Evolutionary conservation across 148 eudicot species (phyloP), one percentile per base, ranked within the genome.

Genomic region (Persicaria tinctoria): DNA sequence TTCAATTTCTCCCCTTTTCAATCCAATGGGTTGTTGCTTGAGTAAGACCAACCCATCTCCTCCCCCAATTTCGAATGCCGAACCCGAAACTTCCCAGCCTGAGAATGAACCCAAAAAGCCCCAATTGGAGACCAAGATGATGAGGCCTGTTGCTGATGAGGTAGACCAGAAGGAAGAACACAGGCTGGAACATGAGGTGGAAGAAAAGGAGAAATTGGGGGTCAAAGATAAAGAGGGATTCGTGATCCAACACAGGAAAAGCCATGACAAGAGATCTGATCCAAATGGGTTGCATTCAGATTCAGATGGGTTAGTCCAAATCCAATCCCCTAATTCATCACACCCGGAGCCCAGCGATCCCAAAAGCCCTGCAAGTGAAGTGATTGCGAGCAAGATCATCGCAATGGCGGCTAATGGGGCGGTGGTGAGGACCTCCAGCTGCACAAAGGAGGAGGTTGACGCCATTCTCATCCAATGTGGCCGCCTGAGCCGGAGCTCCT

Each of bases 381-480:
- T 50, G 72, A 53, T 45, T 16, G 80, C 78, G 6, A 73, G 79
- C 70, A 76, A 77, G 9, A 70, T 77, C 18, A 41, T 82, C 54
- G 79, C 62, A 54, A 83, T 82, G 53, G 86, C 72, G 44, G 79
- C 75, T 41, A 86, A 41, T 4, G 83, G 84, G 7, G 76, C 78
- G 3, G 82, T 46, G 4, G 89, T 90, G 73, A 90, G 98, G 76
- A 90, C 97, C 2, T 94, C 98, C 0, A 94, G 98, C 72, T 94
- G 98, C 47, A 92, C 96, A 2, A 88, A 92, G 46, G 97, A 94
- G 47, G 98, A 94, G 60, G 86, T 94, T 13, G 98, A 94, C 73
- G 96, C 97, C 0, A 94, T 94, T 73, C 63, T 94, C 74, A 92
- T 94, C 6, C 98, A 94, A 49, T 94, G 98, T 68, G 98, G 98